Evolutionary conservation across 495 filamentous ascomycete species (phyloP).

Genomic region (Neurospora terricola): DNA sequence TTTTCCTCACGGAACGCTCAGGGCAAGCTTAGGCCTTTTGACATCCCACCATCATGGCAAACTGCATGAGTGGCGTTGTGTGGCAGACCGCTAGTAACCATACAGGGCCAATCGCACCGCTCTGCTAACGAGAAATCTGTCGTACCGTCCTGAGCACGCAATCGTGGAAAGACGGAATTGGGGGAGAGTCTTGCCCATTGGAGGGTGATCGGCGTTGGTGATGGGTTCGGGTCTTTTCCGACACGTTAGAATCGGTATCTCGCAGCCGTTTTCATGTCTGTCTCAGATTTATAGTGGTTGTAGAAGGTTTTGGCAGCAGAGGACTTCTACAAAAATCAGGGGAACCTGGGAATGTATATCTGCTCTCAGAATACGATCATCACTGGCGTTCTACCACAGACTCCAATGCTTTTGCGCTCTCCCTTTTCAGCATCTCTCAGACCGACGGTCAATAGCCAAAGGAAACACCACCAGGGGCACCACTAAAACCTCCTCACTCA

Average conservation of each 20-base stretch:
- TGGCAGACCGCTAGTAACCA: not conserved
- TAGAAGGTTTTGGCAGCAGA: not conserved
- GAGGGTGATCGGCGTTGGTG: not conserved
- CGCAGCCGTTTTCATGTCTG: not conserved
- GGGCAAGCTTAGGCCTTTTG: not conserved
- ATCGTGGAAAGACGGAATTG: not conserved
- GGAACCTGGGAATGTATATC: not conserved
- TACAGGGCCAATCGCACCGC: not conserved
- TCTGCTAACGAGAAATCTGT: not conserved
- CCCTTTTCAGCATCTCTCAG: not conserved
- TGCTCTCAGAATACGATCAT: not conserved
- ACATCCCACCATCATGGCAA: not conserved
- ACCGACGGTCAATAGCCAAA: not conserved
- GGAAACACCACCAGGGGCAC: not conserved
- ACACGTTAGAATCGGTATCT: not conserved
- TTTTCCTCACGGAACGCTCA: not conserved
- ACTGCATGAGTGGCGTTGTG: not conserved
- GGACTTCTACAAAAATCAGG: not conserved
- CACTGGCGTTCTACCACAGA: not conserved
- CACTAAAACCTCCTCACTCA: not conserved
- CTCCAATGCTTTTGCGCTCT: not conserved
- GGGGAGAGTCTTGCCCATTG: not conserved
- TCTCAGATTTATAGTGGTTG: not conserved
- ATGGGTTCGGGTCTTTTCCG: not conserved
- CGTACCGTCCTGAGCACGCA: not conserved